Base-by-base conservation (phyloP, 805 yeast species). In the Millerozyma miso region DNA sequence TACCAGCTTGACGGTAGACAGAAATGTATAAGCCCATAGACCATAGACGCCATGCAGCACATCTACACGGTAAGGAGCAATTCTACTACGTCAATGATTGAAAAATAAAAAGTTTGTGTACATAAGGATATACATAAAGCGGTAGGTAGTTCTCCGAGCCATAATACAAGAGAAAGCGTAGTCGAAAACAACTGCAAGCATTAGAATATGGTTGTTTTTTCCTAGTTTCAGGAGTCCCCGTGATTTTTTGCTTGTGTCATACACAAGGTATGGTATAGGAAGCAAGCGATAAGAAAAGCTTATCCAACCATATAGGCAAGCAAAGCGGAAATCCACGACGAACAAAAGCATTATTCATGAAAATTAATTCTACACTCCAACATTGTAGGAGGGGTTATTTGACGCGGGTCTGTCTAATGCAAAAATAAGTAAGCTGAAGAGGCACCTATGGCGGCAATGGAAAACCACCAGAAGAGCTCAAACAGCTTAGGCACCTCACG, bases 381-480 rank as follows among this genome's bases (percentile, higher is more conserved):
- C 29, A 23, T 10, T 7, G 10, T 10, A 23, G 29, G 10, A 7
- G 29, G 10, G 29, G 10, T 23, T n/a, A n/a, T n/a, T 7, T 7
- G 34, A 32, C 7, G 34, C 7, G 29, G 29, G 15, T 38, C 18
- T 8, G 19, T 18, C 45, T 49, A 60, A 38, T 54, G 57, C 47
- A 65, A 51, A 44, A 70, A 60, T 31, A 65, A 53, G 31, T 54
- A 60, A 12, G 59, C 62, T 12, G 77, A 68, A 14, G 70, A 70
- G 1, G 62, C 53, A 4, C 73, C 73, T 45, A 75, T 59, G 44
- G 66, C 55, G 0, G 67, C 77, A n/a, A 73, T 69, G 3, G 80
- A 72, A 14, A 63, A 44, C 74, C 80, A 81, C 85, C 85, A 80
- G 68, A 75, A 70, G 33, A 61, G 55, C 44, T 78, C 79, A 49